phyloP scores from a whole-genome alignment of 495 filamentous ascomycete species.

The Xylaria castorea region DNA sequence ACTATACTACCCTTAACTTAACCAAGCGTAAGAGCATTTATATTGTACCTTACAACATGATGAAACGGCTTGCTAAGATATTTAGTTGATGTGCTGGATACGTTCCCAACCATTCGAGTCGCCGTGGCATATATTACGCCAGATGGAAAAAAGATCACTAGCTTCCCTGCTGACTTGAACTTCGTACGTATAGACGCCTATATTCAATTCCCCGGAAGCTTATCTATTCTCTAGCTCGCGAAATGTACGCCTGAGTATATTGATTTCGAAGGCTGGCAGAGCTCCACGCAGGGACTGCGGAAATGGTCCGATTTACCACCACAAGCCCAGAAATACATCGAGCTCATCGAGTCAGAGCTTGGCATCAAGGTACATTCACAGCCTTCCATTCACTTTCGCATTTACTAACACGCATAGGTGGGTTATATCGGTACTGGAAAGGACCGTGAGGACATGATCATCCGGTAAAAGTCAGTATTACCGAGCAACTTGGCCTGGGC shows the following conservation, averaged over 20 bases:
- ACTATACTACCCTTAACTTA: slow-evolving; percentile 80
- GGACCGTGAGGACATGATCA: slow-evolving; percentile 61
- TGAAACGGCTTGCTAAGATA: background rate
- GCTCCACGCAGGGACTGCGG: slow-evolving; percentile 66
- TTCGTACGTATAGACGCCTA: slow-evolving; percentile 53
- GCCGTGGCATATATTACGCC: slow-evolving; percentile 71
- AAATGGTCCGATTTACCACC: slow-evolving; percentile 71
- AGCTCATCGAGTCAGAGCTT: slow-evolving; percentile 78
- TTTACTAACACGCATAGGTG: slow-evolving; percentile 19
- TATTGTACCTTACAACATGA: background rate
- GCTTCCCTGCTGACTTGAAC: slow-evolving; percentile 75
- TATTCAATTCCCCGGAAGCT: slow-evolving; percentile 40
- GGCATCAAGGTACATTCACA: slow-evolving; percentile 62
- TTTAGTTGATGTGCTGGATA: slow-evolving; percentile 82
- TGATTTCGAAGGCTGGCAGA: slow-evolving; percentile 81
- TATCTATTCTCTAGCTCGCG: slow-evolving; percentile 34
- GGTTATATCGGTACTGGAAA: slow-evolving; percentile 84
- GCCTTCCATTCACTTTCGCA: background rate
- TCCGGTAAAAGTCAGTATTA: slow-evolving; percentile 28
- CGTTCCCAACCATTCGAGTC: slow-evolving; percentile 79
- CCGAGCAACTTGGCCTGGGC: background rate
- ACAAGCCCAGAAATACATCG: slow-evolving; percentile 75
- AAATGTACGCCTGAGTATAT: slow-evolving; percentile 68
- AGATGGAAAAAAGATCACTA: slow-evolving; percentile 58
- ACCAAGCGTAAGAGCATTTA: slow-evolving; percentile 61